phyloP scores from a whole-genome alignment of 352 stramenopile genomes.

The Pilasporangium apinafurcum region DNA sequence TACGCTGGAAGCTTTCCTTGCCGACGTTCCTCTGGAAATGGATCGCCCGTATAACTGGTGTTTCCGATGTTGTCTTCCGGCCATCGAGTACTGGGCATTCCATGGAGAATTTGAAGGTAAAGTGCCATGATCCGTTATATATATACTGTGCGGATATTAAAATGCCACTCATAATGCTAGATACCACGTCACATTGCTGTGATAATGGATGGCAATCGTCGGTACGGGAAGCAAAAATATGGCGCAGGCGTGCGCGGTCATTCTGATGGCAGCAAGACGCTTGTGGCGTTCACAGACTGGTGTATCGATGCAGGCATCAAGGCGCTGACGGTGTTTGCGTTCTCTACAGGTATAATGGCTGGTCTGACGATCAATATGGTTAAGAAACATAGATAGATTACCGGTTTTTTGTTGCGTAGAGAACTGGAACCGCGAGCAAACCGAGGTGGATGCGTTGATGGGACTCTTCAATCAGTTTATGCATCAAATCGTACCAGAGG shows the following conservation, averaged over 20 bases:
- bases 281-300: conserved; percentile 96
- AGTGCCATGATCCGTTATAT: no score
- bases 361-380: not conserved
- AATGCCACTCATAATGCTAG: conserved; percentile 4
- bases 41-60: conserved; percentile 6
- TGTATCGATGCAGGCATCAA: conserved; percentile 90
- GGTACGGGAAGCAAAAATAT: conserved; percentile 88
- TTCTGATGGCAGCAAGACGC: conserved; percentile 91
- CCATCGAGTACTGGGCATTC: not conserved
- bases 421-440: conserved; percentile 91
- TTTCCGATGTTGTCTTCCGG: not conserved
- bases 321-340: conserved; percentile 93
- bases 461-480: conserved; percentile 94
- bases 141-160: not conserved
- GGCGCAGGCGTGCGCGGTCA: conserved; percentile 84
- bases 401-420: conserved; percentile 33
- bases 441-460: conserved; percentile 91
- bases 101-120: conserved; percentile 20
- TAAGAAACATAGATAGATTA: conserved; percentile 1
- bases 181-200: conserved; percentile 90
- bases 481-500: conserved; percentile 88
- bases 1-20: conserved; percentile 17
- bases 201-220: conserved; percentile 96
- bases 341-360: conserved; percentile 79
- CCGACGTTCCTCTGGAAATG: conserved; percentile 8